A percentile compares a stretch with the other conserved stretches of the same genome.
phyloP scores from a whole-genome alignment of 2,329 filamentous ascomycete species.

The Colletotrichum lindemuthianum region DNA sequence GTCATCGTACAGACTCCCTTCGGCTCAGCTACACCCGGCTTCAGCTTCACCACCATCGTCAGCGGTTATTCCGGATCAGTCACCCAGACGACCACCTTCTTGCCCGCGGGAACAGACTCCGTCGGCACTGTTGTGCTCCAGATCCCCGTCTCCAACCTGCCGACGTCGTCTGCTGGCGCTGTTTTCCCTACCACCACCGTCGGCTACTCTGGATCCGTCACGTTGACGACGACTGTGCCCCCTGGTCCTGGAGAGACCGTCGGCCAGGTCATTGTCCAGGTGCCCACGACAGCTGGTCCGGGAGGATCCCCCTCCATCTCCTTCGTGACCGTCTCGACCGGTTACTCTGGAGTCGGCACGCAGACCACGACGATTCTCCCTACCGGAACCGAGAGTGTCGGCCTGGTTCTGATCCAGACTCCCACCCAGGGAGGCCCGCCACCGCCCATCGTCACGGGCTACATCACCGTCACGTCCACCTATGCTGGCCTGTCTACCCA shows the following conservation, averaged over 20 bases:
- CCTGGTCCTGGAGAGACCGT: background rate
- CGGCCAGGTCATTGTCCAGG: conserved; percentile 1
- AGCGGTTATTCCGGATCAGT: conserved; percentile 2
- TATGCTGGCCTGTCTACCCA: too few relatives aligned
- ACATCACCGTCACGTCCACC: too few relatives aligned
- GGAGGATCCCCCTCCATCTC: background rate
- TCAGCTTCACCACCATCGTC: conserved; percentile 10
- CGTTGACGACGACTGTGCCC: background rate
- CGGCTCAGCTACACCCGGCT: background rate
- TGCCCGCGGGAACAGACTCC: conserved; percentile 6
- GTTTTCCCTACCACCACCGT: background rate
- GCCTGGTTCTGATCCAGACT: conserved; percentile 26
- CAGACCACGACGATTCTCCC: conserved; percentile 22
- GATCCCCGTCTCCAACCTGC: background rate
- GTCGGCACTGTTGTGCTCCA: conserved; percentile 8
- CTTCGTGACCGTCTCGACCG: conserved; percentile 23
- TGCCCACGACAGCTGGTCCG: background rate
- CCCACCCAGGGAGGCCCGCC: background rate
- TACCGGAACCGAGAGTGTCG: conserved; percentile 5
- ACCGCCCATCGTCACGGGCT: too few relatives aligned
- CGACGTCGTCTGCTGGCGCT: background rate
- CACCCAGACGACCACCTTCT: conserved; percentile 5
- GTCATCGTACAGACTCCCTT: conserved; percentile 25
- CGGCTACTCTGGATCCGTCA: background rate
- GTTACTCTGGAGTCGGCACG: conserved; percentile 15